Percentiles rank a stretch among this genome's conserved stretches.
Evolutionary conservation across 495 filamentous ascomycete species (phyloP).

Genomic region (Chaetomidium leptoderma): DNA sequence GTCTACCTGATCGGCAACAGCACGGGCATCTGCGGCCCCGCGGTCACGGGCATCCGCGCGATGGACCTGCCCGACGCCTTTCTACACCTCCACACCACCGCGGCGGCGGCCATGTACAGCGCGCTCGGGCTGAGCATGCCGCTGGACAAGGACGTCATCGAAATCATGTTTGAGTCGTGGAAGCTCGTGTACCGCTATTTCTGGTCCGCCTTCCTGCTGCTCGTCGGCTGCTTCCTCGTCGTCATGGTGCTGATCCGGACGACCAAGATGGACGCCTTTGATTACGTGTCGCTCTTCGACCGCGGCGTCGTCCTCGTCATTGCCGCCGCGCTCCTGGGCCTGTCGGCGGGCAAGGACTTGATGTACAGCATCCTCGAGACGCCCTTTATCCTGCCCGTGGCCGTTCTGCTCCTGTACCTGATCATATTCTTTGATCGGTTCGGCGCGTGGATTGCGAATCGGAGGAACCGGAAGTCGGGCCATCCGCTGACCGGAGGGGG

Average conservation of each 20-base stretch:
- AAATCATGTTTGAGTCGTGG: slow-evolving; percentile 24
- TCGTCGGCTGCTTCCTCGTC: slow-evolving; percentile 22
- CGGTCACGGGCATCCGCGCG: not conserved
- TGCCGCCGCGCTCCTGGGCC: slow-evolving; percentile 6
- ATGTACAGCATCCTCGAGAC: slow-evolving; percentile 20
- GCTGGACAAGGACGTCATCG: slow-evolving; percentile 10
- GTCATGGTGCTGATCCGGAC: slow-evolving; percentile 22
- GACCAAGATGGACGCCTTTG: slow-evolving; percentile 23
- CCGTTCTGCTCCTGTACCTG: slow-evolving; percentile 14
- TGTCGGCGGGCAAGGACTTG: slow-evolving; percentile 15
- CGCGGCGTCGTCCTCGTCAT: slow-evolving; percentile 10
- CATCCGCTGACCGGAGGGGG: slow-evolving; percentile 4
- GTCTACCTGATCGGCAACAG: slow-evolving; percentile 11
- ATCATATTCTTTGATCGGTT: slow-evolving; percentile 23
- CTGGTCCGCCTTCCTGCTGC: slow-evolving; percentile 18
- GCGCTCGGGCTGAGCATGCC: slow-evolving; percentile 20
- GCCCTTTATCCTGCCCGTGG: slow-evolving; percentile 16
- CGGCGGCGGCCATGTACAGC: slow-evolving; percentile 18
- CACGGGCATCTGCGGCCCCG: slow-evolving; percentile 17
- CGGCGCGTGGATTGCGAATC: slow-evolving; percentile 19
- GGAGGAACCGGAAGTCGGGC: slow-evolving; percentile 20
- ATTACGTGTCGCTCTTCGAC: slow-evolving; percentile 11
- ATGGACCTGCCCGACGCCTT: slow-evolving; percentile 12
- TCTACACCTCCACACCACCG: not conserved
- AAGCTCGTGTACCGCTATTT: slow-evolving; percentile 27